Evolutionary conservation across 495 filamentous ascomycete species (phyloP).

Genomic region (Stereocaulon alpinum): DNA sequence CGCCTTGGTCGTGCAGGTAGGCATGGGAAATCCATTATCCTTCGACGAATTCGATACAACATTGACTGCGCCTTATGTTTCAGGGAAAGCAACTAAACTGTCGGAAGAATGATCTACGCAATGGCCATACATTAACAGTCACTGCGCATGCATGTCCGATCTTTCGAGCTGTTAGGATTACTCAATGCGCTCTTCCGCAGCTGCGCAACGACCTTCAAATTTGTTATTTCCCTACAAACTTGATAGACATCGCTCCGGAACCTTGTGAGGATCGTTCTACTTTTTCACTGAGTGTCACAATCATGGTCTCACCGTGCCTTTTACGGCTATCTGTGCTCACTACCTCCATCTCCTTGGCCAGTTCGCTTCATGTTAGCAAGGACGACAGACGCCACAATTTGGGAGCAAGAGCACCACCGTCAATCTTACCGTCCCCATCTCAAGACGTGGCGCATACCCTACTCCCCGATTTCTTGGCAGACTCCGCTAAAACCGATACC

Average conservation of each 20-base stretch:
- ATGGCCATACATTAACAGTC: background rate
- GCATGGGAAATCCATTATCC: background rate
- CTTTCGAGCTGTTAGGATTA: background rate
- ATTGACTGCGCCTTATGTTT: background rate
- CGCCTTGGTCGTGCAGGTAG: background rate
- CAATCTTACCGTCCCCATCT: background rate
- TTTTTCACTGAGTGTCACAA: background rate
- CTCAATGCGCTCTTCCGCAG: background rate
- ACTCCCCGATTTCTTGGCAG: background rate
- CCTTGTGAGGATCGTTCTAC: background rate
- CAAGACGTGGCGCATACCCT: background rate
- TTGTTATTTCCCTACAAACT: background rate
- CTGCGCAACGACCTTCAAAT: background rate
- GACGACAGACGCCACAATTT: background rate
- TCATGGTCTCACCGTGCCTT: background rate
- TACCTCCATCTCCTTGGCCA: too few species aligned
- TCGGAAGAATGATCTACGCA: background rate
- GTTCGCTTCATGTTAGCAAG: background rate
- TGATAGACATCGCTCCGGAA: background rate
- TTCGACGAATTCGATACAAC: background rate
- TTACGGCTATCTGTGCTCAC: background rate
- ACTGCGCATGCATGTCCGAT: background rate
- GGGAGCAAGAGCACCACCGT: background rate
- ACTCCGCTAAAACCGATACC: too few species aligned
- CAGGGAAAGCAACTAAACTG: background rate